A percentile compares a stretch with the other conserved stretches of the same genome.
Conservation (phyloP, 305 asterid species). For the Solanum chacoense region DNA sequence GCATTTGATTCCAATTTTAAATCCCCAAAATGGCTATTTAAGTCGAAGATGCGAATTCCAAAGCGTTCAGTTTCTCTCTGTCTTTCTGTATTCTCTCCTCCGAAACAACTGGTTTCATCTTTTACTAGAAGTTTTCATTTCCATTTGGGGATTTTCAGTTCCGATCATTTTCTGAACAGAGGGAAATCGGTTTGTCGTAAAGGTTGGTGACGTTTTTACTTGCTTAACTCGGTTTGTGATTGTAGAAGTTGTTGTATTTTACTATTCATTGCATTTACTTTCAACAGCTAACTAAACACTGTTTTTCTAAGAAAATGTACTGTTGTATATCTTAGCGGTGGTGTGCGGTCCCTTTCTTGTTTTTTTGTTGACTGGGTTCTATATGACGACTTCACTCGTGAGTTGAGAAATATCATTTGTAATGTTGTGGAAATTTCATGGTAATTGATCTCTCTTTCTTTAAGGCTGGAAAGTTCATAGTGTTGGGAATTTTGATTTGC, state of each 20-base stretch:
- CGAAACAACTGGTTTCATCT: slow-evolving; percentile 9
- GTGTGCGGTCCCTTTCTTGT: neutral
- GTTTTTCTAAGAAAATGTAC: neutral
- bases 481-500: neutral
- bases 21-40: slow-evolving; percentile 41
- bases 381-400: neutral
- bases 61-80: slow-evolving; percentile 45
- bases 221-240: neutral
- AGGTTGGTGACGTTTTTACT: slow-evolving; percentile 35
- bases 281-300: neutral
- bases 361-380: neutral
- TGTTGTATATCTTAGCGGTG: neutral
- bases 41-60: slow-evolving; percentile 53
- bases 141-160: slow-evolving; percentile 21
- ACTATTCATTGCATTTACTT: neutral
- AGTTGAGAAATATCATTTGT: neutral
- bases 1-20: neutral
- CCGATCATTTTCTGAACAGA: slow-evolving; percentile 23
- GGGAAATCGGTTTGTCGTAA: slow-evolving; percentile 20
- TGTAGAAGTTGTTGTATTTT: neutral
- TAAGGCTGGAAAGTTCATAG: neutral
- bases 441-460: neutral
- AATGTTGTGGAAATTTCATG: neutral
- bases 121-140: slow-evolving; percentile 28
- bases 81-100: slow-evolving; percentile 30